Percentiles rank a stretch among this genome's conserved stretches.
Conservation (phyloP, 2,329 filamentous ascomycete species). For the Phaeoacremonium minimum region DNA sequence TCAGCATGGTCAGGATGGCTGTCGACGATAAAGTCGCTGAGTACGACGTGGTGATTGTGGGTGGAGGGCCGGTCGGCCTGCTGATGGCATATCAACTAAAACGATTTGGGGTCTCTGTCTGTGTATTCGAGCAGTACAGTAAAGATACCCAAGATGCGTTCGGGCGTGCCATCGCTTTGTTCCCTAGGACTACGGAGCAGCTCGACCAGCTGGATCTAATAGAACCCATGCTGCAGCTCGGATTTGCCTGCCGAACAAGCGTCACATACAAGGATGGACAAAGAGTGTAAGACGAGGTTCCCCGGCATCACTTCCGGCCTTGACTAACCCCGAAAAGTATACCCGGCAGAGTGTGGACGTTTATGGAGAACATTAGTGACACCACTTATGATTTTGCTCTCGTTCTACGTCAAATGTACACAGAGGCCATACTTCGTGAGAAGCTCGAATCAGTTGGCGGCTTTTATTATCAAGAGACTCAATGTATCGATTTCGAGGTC, state of each 20-base stretch:
- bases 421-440: slow-evolving; percentile 47
- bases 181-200: slow-evolving; percentile 44
- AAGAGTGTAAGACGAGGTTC: slow-evolving; percentile 21
- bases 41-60: slow-evolving; percentile 28
- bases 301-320: background rate
- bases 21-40: background rate
- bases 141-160: slow-evolving; percentile 46
- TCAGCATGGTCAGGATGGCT: background rate
- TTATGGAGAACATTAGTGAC: slow-evolving; percentile 49
- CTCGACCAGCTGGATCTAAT: slow-evolving; percentile 46
- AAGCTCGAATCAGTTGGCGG: slow-evolving; percentile 29
- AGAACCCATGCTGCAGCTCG: slow-evolving; percentile 44
- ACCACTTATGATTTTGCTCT: slow-evolving; percentile 46
- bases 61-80: slow-evolving; percentile 39
- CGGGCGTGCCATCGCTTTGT: slow-evolving; percentile 50
- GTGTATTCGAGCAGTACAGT: slow-evolving; percentile 42
- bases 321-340: slow-evolving; percentile 7
- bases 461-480: slow-evolving; percentile 25
- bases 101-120: slow-evolving; percentile 31
- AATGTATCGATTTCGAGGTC: slow-evolving; percentile 30
- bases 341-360: slow-evolving; percentile 41
- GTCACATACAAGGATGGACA: slow-evolving; percentile 44
- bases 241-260: slow-evolving; percentile 45
- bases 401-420: slow-evolving; percentile 51
- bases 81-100: slow-evolving; percentile 40